These are phyloP conservation scores for Yarrowia sp. DNA, from an alignment of 805 yeast species.

Conservation along the genomic window DNA sequence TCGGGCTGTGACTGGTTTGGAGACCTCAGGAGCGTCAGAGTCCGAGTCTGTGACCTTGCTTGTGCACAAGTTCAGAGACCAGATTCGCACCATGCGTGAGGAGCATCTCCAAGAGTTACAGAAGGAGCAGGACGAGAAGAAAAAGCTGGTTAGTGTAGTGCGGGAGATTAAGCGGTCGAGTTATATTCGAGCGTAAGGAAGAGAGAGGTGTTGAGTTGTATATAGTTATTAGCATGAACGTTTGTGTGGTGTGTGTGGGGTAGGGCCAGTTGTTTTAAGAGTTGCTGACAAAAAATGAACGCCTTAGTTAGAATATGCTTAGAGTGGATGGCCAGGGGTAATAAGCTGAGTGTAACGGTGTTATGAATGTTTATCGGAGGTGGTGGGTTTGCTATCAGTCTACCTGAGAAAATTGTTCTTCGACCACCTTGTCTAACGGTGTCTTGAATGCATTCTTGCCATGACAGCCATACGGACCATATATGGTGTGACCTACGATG, in stretches of 20 bases:
- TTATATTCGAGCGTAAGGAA: slow-evolving; percentile 39
- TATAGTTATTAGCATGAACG: not conserved
- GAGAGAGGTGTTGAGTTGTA: not conserved
- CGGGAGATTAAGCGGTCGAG: slow-evolving; percentile 45
- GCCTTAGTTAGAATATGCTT: too few species aligned
- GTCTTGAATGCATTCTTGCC: too few species aligned
- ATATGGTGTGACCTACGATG: too few species aligned
- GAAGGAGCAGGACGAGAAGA: slow-evolving; percentile 45
- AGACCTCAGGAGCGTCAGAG: slow-evolving; percentile 29
- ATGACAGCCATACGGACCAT: too few species aligned
- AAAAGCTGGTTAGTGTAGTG: slow-evolving; percentile 44
- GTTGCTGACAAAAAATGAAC: too few species aligned
- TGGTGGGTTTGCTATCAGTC: too few species aligned
- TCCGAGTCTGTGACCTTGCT: slow-evolving; percentile 46
- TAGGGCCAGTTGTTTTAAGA: too few species aligned
- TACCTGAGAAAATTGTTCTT: too few species aligned
- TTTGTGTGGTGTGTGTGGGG: not conserved
- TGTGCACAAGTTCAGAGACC: slow-evolving; percentile 50
- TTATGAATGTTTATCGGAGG: too few species aligned
- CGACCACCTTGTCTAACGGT: too few species aligned
- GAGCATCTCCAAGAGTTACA: slow-evolving; percentile 47
- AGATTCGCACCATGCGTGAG: slow-evolving; percentile 47
- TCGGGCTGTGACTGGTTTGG: slow-evolving; percentile 2
- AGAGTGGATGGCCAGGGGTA: too few species aligned
- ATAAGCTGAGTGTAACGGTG: too few species aligned